Evolutionary conservation across 2,329 filamentous ascomycete genomes (phyloP).

Genomic region (Diaporthe sp.): DNA sequence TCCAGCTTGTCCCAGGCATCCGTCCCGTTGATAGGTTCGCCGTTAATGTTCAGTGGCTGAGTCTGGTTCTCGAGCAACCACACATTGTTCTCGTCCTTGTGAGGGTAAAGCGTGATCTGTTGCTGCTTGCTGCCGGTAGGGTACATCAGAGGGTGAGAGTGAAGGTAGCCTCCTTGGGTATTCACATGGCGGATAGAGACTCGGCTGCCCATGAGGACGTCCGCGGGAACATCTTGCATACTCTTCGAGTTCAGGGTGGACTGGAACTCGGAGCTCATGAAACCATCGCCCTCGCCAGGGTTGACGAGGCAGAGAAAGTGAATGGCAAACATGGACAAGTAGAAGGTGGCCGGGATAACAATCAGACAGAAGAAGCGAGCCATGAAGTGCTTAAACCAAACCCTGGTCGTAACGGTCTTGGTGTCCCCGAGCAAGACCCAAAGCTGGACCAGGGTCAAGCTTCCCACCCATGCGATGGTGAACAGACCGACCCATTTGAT

Average conservation of each 20-base stretch:
- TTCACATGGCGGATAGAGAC: slow-evolving; percentile 93
- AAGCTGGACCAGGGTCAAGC: slow-evolving; percentile 89
- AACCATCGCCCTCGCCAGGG: slow-evolving; percentile 96
- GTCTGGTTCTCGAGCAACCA: slow-evolving; percentile 97
- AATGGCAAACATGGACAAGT: slow-evolving; percentile 96
- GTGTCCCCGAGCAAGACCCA: slow-evolving; percentile 95
- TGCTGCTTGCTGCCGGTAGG: slow-evolving; percentile 98
- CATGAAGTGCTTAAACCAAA: slow-evolving; percentile 95
- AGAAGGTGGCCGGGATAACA: slow-evolving; percentile 88
- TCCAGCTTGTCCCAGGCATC: slow-evolving; percentile 86
- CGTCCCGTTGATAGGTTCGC: slow-evolving; percentile 83
- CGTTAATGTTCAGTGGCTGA: slow-evolving; percentile 83
- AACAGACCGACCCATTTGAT: slow-evolving; percentile 99
- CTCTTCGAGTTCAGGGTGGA: slow-evolving; percentile 95
- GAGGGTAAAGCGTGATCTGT: slow-evolving; percentile 96
- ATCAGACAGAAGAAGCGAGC: slow-evolving; percentile 93
- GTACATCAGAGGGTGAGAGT: slow-evolving; percentile 98
- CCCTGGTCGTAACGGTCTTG: slow-evolving; percentile 84
- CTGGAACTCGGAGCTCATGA: slow-evolving; percentile 99
- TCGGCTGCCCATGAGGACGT: slow-evolving; percentile 90
- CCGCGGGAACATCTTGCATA: slow-evolving; percentile 94
- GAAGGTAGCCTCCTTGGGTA: slow-evolving; percentile 96
- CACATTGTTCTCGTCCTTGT: slow-evolving; percentile 98
- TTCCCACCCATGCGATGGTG: slow-evolving; percentile 98
- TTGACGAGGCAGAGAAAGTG: slow-evolving; percentile 95